Evolutionary conservation across 805 yeast species (phyloP).

Genomic region (Brettanomyces bruxellensis): DNA sequence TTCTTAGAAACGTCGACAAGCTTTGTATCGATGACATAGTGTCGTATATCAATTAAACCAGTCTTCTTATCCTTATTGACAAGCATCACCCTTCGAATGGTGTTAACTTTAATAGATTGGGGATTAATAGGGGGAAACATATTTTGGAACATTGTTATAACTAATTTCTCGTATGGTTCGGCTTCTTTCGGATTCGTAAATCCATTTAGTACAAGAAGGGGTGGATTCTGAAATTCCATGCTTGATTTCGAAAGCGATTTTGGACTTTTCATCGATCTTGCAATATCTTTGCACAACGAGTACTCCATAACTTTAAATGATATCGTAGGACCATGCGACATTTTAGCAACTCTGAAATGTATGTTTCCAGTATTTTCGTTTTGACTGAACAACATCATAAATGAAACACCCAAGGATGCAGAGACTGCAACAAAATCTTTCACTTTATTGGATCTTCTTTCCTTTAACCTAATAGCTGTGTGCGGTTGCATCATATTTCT

Average conservation of each 20-base stretch:
- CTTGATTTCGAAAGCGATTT: slow-evolving; percentile 63
- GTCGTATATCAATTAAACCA: slow-evolving; percentile 76
- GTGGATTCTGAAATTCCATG: slow-evolving; percentile 65
- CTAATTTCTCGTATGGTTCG: slow-evolving; percentile 64
- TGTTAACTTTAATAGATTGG: slow-evolving; percentile 59
- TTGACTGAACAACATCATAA: slow-evolving; percentile 80
- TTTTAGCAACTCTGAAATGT: slow-evolving; percentile 71
- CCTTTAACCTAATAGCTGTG: slow-evolving; percentile 82
- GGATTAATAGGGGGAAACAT: slow-evolving; percentile 95
- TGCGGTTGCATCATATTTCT: slow-evolving; percentile 93
- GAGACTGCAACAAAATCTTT: slow-evolving; percentile 98
- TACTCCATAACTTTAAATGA: slow-evolving; percentile 73
- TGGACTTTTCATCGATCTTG: slow-evolving; percentile 62
- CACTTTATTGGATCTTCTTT: slow-evolving; percentile 77
- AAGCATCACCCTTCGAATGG: slow-evolving; percentile 80
- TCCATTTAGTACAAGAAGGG: slow-evolving; percentile 88
- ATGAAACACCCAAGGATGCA: slow-evolving; percentile 91
- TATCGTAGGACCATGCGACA: slow-evolving; percentile 92
- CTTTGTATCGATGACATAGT: slow-evolving; percentile 80
- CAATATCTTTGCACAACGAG: slow-evolving; percentile 75
- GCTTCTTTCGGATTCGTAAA: slow-evolving; percentile 61
- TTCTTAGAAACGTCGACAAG: slow-evolving; percentile 69
- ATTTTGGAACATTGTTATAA: slow-evolving; percentile 87
- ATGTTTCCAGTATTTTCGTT: slow-evolving; percentile 69
- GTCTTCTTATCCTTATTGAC: slow-evolving; percentile 64